Base-by-base conservation (phyloP, 2,329 filamentous ascomycete species). In the Trichoderma koningiopsis region DNA sequence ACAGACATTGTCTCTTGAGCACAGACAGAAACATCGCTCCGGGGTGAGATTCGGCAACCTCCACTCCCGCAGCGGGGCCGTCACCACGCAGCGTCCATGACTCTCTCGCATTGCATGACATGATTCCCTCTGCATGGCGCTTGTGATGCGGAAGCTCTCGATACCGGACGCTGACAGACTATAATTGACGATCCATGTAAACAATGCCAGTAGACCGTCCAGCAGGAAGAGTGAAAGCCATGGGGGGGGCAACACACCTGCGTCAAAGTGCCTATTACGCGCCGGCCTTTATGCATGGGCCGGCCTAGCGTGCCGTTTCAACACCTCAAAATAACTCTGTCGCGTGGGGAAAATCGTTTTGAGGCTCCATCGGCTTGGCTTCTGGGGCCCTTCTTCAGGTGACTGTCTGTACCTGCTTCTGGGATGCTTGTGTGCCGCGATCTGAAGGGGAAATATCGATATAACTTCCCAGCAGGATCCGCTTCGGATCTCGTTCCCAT, bases 241-340 rank as follows among this genome's bases (percentile, higher is more conserved):
- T 43, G 35, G 37, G 40, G 40, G 40, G 40, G 40, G 22, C 16
- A 14, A 2, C 53, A 56, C 16, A 61, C 47, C 8, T 11, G 27
- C 14, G 19, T 62, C 13, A 35, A 22, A 16, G 31, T 19, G 47
- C 22, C 49, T 33, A 43, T 49, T 64, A 64, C 49, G 61, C 61
- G 61, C 61, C 61, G 61, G 19, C 49, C 49, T 27, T 16, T 7
- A 40, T 63, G 61, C 61, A 64, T 56, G 61, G 47, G 49, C 33
- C 49, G 33, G 49, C 61, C n/a, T 64, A 64, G 61, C 49, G 61
- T 31, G 13, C 10, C 8, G 61, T 64, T 56, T 53, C 61, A 61
- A 33, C 35, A 55, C n/a, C 40, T 67, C 64, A 67, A 67, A 67
- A 67, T 67, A 67, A 59, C 64, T 67, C 64, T 43, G 40, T 49